Evolutionary conservation across 768 basidiomycete species (phyloP).

Genomic region (Suillus decipiens): DNA sequence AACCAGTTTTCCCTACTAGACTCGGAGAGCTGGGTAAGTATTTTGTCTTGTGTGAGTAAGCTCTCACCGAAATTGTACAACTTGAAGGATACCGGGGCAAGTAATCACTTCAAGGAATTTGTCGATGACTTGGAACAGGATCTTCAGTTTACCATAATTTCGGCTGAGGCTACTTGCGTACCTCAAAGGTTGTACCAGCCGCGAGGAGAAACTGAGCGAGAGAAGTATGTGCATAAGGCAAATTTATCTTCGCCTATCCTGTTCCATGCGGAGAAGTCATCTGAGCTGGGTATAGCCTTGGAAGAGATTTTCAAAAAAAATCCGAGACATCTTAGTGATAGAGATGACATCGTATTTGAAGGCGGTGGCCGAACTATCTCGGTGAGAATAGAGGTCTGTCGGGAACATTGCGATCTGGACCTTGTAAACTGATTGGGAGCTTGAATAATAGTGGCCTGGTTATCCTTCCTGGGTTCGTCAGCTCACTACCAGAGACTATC

Average conservation of each 20-base stretch:
- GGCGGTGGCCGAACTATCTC: constrained; percentile 73
- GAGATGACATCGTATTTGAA: constrained; percentile 62
- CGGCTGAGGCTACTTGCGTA: constrained; percentile 46
- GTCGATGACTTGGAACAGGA: constrained; percentile 16
- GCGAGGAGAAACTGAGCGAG: constrained; percentile 67
- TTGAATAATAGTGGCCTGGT: constrained; percentile 65
- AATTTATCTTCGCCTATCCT: constrained; percentile 60
- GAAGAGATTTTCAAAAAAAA: constrained; percentile 58
- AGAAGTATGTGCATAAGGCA: constrained; percentile 71
- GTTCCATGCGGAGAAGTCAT: constrained; percentile 54
- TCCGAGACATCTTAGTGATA: constrained; percentile 51
- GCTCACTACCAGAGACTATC: constrained; percentile 75
- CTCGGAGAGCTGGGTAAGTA: not conserved
- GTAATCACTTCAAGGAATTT: not conserved
- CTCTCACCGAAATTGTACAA: not conserved
- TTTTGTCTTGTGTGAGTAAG: not conserved
- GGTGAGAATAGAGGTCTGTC: constrained; percentile 64
- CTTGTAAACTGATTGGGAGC: not conserved
- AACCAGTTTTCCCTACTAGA: not conserved
- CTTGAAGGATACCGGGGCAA: not conserved
- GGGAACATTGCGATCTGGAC: not conserved
- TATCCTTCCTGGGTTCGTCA: constrained; percentile 71
- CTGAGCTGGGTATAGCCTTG: constrained; percentile 61
- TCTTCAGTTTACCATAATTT: constrained; percentile 17
- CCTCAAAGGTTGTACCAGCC: constrained; percentile 72